These are phyloP conservation scores for Dipteronia dyeriana DNA, from an alignment of 345 rosid species.

Conservation along the genomic window DNA sequence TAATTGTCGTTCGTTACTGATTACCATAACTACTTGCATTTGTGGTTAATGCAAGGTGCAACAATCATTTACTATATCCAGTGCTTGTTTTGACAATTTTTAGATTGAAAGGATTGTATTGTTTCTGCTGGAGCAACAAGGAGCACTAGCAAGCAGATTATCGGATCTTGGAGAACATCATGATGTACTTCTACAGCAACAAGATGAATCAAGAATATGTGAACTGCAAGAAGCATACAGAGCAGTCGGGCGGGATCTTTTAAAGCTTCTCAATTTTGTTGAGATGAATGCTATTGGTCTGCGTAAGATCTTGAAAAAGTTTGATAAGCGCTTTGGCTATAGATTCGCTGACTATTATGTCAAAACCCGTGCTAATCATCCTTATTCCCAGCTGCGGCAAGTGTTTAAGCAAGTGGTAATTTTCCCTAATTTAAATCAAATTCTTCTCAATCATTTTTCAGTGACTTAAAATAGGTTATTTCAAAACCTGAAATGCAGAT, in stretches of 20 bases:
- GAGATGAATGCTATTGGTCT: constrained; percentile 77
- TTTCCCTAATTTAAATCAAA: background rate
- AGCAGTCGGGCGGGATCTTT: constrained; percentile 57
- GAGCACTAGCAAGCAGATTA: constrained; percentile 49
- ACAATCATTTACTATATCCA: background rate
- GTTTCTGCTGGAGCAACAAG: constrained; percentile 68
- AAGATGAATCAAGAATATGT: constrained; percentile 44
- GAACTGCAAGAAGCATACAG: constrained; percentile 58
- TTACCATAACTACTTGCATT: background rate
- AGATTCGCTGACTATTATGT: constrained; percentile 78
- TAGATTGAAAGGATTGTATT: constrained; percentile 65
- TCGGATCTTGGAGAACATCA: constrained; percentile 48
- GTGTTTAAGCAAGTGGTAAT: constrained; percentile 85
- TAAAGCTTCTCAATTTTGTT: constrained; percentile 63
- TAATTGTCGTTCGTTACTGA: background rate
- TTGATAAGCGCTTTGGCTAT: constrained; percentile 79
- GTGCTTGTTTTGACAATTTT: constrained; percentile 20
- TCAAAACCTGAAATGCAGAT: constrained; percentile 19
- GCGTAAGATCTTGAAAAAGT: constrained; percentile 77
- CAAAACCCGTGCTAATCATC: constrained; percentile 84
- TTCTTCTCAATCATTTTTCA: constrained; percentile 10
- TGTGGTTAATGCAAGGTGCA: background rate
- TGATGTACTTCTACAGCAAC: constrained; percentile 41
- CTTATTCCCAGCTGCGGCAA: constrained; percentile 79
- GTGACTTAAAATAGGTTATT: background rate